phyloP scores from a whole-genome alignment of 164 flowering plant genomes.

The Vitis labrusca region DNA sequence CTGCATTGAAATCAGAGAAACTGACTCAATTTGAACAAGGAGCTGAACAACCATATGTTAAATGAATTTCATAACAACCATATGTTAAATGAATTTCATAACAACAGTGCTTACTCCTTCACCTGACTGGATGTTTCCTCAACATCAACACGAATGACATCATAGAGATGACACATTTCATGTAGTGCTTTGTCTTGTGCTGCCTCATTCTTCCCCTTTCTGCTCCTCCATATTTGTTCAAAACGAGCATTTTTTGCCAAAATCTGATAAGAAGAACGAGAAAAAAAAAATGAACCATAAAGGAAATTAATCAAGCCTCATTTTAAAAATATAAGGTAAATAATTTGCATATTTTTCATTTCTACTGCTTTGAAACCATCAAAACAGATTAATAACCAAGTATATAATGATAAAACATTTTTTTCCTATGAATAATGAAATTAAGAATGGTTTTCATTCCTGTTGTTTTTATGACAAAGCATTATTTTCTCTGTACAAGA shows the following conservation, averaged over 20 bases:
- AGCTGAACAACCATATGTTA: not conserved
- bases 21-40: not conserved
- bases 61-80: too few relatives aligned
- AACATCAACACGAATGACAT: constrained; percentile 78
- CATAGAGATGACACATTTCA: constrained; percentile 75
- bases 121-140: constrained; percentile 35
- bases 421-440: too few relatives aligned
- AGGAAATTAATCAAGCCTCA: not conserved
- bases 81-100: not conserved
- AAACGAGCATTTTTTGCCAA: constrained; percentile 76
- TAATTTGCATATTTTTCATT: not conserved
- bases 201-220: constrained; percentile 45
- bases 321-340: not conserved
- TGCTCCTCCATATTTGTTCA: constrained; percentile 91
- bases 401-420: too few relatives aligned
- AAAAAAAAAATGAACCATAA: not conserved
- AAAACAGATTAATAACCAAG: too few relatives aligned
- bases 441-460: too few relatives aligned
- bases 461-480: too few relatives aligned
- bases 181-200: constrained; percentile 39
- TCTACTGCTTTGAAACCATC: too few relatives aligned
- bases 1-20: constrained; percentile 35
- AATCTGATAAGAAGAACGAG: constrained; percentile 28
- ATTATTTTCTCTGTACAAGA: too few relatives aligned
- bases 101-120: constrained; percentile 42